Evolutionary conservation across 2,329 filamentous ascomycete species (phyloP).

Genomic region (Lachnellula cervina): DNA sequence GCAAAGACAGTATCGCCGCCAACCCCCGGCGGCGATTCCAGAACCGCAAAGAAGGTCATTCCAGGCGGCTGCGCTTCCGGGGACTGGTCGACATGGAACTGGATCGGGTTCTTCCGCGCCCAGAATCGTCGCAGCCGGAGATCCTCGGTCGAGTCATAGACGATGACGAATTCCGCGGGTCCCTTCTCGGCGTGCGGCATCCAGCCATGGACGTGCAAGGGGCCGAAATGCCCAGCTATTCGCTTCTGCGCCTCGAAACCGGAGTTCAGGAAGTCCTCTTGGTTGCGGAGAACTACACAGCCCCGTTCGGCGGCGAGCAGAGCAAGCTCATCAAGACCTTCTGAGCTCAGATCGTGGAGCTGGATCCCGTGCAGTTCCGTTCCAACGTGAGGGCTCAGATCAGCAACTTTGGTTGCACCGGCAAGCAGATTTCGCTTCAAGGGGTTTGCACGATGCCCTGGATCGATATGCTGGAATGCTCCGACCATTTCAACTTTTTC

Average conservation of each 20-base stretch:
- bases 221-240: slow-evolving; percentile 68
- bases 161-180: slow-evolving; percentile 42
- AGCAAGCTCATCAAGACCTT: slow-evolving; percentile 46
- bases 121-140: slow-evolving; percentile 34
- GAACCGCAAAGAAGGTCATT: slow-evolving; percentile 78
- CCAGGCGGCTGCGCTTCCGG: slow-evolving; percentile 83
- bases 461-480: slow-evolving; percentile 65
- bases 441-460: slow-evolving; percentile 67
- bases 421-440: slow-evolving; percentile 60
- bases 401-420: slow-evolving; percentile 47
- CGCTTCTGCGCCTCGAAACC: slow-evolving; percentile 63
- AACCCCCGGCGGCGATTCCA: slow-evolving; percentile 64
- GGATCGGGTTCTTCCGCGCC: slow-evolving; percentile 58
- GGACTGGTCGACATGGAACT: slow-evolving; percentile 82
- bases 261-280: slow-evolving; percentile 59
- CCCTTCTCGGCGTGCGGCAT: slow-evolving; percentile 38
- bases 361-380: slow-evolving; percentile 35
- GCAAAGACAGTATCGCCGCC: slow-evolving; percentile 81
- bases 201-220: slow-evolving; percentile 63
- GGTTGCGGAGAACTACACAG: slow-evolving; percentile 61
- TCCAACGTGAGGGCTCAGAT: slow-evolving; percentile 31
- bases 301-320: slow-evolving; percentile 42
- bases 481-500: slow-evolving; percentile 24
- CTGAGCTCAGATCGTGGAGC: slow-evolving; percentile 37
- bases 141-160: slow-evolving; percentile 41